Base-by-base conservation (phyloP, 768 basidiomycete species). In the Rhizopogon roseolus region DNA sequence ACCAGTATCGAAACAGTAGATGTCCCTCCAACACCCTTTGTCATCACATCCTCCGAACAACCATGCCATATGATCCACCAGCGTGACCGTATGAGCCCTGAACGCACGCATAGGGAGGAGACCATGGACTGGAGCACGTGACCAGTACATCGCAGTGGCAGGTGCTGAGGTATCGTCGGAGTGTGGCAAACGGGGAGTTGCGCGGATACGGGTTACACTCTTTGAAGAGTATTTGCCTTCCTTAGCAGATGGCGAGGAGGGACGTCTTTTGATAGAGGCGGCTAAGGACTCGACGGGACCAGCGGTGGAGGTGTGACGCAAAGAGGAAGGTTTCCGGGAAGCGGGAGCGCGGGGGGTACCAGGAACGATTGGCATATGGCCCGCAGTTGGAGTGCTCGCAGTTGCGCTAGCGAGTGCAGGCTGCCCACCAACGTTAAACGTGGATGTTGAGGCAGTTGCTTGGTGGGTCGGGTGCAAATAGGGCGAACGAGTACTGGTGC, bases 31-130 rank as follows among this genome's bases (percentile, higher is more conserved):
- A 54, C 81, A 84, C 14, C 82, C 85, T 62, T 80, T 81, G 55
- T 89, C 89, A 57, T 95, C 93, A 57, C 90, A 92, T 2, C 93
- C 94, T 8, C 93, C 93, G 60, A 95, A 87, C 28, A 95, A 62
- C 91, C 93, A 98, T 0, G 87, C 89, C 32, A 82, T 75, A 41
- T 84, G 80, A 55, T 94, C 93, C 17, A 94, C 85, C 43, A 95
- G 73, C 1, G 89, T 95, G 41, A 88, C 86, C 5, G 81, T 90
- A 65, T 94, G 93, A 2, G 91, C 89, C 4, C 93, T 81, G 73
- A 94, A 81, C 9, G 79, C 80, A 50, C 81, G 77, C 60, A 73
- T 79, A 2, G 90, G 89, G 32, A 90, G 57, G 0, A 71, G 53
- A 0, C 91, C 91, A 66, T 85, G 87, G 17, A 89, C 86, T 0